These are phyloP conservation scores for Myxozyma neglecta DNA, from an alignment of 805 yeast species.

Conservation along the genomic window DNA sequence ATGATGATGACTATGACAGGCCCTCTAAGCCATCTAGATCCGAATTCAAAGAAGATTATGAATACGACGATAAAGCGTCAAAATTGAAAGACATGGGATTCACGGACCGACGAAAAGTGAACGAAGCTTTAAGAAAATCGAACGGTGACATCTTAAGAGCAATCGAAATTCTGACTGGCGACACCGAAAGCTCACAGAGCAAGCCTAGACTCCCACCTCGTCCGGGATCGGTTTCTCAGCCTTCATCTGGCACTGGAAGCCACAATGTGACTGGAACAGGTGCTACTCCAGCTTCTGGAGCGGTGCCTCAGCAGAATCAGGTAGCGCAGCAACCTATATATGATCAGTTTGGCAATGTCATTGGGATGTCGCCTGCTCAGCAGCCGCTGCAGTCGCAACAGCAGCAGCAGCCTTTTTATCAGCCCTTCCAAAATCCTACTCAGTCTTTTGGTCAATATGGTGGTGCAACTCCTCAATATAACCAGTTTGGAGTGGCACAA, in stretches of 20 bases:
- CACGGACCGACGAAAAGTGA: constrained; percentile 53
- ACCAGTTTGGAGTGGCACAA: constrained; percentile 31
- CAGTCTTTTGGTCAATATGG: constrained; percentile 2
- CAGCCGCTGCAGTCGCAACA: background rate
- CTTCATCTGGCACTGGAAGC: constrained; percentile 14
- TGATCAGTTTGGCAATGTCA: constrained; percentile 23
- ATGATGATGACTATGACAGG: background rate
- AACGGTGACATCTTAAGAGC: constrained; percentile 64
- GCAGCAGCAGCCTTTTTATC: constrained; percentile 11
- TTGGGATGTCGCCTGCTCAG: constrained; percentile 2
- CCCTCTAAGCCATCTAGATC: background rate
- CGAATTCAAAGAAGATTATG: constrained; percentile 26
- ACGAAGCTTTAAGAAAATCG: constrained; percentile 62
- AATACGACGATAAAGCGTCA: constrained; percentile 45
- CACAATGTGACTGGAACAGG: constrained; percentile 1
- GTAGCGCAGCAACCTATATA: constrained; percentile 7
- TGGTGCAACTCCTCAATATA: constrained; percentile 9
- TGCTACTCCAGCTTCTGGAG: background rate
- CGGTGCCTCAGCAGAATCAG: background rate
- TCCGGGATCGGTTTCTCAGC: constrained; percentile 14
- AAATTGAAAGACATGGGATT: constrained; percentile 58
- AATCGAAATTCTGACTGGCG: constrained; percentile 44
- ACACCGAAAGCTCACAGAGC: constrained; percentile 9
- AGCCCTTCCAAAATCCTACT: constrained; percentile 9
- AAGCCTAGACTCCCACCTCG: constrained; percentile 24